Percentiles rank a stretch among this genome's conserved stretches.
phyloP scores from a whole-genome alignment of 1,284 basidiomycete genomes.

The Trametes hirsuta region DNA sequence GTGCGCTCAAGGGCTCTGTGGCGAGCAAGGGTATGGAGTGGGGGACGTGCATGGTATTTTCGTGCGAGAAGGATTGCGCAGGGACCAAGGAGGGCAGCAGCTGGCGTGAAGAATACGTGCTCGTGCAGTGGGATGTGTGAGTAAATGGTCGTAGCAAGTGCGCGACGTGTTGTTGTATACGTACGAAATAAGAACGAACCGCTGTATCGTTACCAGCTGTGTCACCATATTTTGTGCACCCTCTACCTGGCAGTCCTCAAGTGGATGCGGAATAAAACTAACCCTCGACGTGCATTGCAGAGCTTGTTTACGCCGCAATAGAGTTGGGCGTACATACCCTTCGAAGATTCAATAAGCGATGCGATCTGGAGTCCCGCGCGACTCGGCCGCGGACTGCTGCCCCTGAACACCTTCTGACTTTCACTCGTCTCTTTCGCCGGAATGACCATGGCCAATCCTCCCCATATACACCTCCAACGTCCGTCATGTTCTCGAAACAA shows the following conservation, averaged over 20 bases:
- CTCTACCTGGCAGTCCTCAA: not conserved
- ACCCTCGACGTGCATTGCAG: too few species aligned
- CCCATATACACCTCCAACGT: too few species aligned
- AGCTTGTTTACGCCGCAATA: not conserved
- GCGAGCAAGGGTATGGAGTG: slow-evolving; percentile 72
- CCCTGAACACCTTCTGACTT: too few species aligned
- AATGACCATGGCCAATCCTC: too few species aligned
- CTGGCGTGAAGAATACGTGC: slow-evolving; percentile 76
- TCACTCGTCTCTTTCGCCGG: too few species aligned
- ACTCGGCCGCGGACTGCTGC: too few species aligned
- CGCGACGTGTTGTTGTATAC: not conserved
- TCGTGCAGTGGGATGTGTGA: slow-evolving; percentile 69
- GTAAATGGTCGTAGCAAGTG: slow-evolving; percentile 7
- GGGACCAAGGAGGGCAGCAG: slow-evolving; percentile 45
- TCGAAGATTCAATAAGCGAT: too few species aligned
- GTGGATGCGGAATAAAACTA: too few species aligned
- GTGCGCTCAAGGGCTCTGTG: slow-evolving; percentile 47
- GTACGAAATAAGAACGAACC: not conserved
- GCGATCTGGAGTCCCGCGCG: too few species aligned
- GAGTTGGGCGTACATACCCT: not conserved
- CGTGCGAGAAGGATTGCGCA: slow-evolving; percentile 76
- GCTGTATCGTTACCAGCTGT: not conserved
- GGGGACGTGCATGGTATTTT: slow-evolving; percentile 84
- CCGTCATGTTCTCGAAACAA: too few species aligned
- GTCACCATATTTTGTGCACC: not conserved